Evolutionary conservation across 208 protist species (phyloP).

Genomic region (Porcisia deanei): DNA sequence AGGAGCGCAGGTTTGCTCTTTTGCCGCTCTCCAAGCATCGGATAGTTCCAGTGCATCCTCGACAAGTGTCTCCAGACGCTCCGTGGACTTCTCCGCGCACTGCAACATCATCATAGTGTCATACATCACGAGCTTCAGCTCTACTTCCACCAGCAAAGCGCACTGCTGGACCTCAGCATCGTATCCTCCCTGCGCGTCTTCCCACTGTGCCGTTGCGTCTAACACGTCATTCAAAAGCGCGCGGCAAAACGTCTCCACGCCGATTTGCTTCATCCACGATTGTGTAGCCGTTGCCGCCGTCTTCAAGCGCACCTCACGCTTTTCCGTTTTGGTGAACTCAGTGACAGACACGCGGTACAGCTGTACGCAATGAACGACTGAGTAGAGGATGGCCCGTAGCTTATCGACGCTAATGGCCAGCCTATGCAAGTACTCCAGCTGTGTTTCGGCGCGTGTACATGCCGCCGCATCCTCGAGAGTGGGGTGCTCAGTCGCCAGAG

Average conservation of each 20-base stretch:
- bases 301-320: constrained; percentile 15
- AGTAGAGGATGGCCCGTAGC: constrained; percentile 36
- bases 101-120: constrained; percentile 20
- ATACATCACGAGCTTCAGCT: constrained; percentile 41
- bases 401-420: constrained; percentile 26
- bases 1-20: neutral
- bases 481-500: constrained; percentile 18
- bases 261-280: constrained; percentile 28
- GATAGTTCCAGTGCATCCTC: constrained; percentile 34
- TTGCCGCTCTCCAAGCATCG: neutral
- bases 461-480: neutral
- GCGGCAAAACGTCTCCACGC: constrained; percentile 24
- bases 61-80: constrained; percentile 25
- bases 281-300: constrained; percentile 2
- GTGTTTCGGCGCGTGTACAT: neutral
- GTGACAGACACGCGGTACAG: constrained; percentile 27
- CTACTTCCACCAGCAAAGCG: constrained; percentile 28
- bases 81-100: constrained; percentile 5
- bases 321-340: constrained; percentile 27
- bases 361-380: constrained; percentile 43
- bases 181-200: constrained; percentile 8
- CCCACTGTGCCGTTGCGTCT: constrained; percentile 25
- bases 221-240: constrained; percentile 42
- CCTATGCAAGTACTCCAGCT: neutral
- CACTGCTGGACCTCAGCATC: constrained; percentile 9